phyloP scores from a whole-genome alignment of 306 rosid genomes.

The Trifolium fragiferum region DNA sequence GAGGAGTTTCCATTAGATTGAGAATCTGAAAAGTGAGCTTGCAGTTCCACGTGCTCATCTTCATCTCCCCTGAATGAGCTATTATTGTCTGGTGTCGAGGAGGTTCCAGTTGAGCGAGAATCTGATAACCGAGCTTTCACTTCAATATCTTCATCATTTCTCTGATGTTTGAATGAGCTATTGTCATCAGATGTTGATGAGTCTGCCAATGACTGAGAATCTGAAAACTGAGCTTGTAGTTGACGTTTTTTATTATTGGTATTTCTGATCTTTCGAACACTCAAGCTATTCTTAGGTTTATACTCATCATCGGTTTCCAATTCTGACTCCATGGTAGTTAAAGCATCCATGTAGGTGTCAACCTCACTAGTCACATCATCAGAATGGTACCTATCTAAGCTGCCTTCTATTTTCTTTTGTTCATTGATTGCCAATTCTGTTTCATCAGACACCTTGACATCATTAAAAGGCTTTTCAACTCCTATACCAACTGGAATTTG shows the following conservation, averaged over 20 bases:
- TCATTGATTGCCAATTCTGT: slow-evolving; percentile 52
- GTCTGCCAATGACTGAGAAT: slow-evolving; percentile 79
- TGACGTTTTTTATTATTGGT: slow-evolving; percentile 56
- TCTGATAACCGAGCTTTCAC: slow-evolving; percentile 46
- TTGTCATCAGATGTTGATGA: slow-evolving; percentile 61
- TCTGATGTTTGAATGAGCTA: slow-evolving; percentile 67
- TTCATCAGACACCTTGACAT: slow-evolving; percentile 49
- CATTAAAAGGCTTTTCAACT: slow-evolving; percentile 49
- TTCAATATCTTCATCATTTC: slow-evolving; percentile 46
- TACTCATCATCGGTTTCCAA: slow-evolving; percentile 77
- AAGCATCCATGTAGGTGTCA: slow-evolving; percentile 93
- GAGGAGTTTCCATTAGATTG: slow-evolving; percentile 71
- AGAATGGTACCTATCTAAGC: slow-evolving; percentile 62
- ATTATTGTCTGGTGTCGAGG: slow-evolving; percentile 44
- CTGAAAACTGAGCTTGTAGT: slow-evolving; percentile 43
- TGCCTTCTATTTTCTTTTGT: slow-evolving; percentile 58
- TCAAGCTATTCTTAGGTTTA: slow-evolving; percentile 56
- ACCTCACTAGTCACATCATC: slow-evolving; percentile 84
- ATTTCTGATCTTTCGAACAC: slow-evolving; percentile 46
- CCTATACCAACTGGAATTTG: slow-evolving; percentile 49
- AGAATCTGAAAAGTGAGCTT: slow-evolving; percentile 65
- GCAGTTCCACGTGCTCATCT: slow-evolving; percentile 47
- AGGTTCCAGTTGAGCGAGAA: slow-evolving; percentile 48
- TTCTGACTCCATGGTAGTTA: slow-evolving; percentile 86
- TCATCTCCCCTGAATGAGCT: slow-evolving; percentile 45